A percentile compares a stretch with the other conserved stretches of the same genome.
Conservation (phyloP, 305 asterid genomes). For the Fraxinus ornus region DNA sequence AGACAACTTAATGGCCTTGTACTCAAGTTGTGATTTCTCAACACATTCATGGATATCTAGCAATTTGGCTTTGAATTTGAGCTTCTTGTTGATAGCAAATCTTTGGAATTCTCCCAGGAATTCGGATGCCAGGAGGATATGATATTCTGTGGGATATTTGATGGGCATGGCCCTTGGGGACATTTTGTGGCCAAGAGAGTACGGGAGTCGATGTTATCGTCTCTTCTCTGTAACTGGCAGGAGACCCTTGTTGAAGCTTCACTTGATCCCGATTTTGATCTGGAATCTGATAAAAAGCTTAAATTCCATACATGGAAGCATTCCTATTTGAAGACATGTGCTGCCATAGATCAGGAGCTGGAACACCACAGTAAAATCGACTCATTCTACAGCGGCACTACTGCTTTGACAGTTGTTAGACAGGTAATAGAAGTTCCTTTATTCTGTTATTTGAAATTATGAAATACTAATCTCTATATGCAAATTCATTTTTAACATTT, state of each 20-base stretch:
- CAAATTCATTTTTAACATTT: not conserved
- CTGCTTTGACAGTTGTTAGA: slow-evolving; percentile 76
- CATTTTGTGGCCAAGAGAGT: slow-evolving; percentile 82
- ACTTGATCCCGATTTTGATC: slow-evolving; percentile 42
- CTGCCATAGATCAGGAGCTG: slow-evolving; percentile 76
- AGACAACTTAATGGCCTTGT: too few species aligned
- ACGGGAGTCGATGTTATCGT: slow-evolving; percentile 68
- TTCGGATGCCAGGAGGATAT: slow-evolving; percentile 94
- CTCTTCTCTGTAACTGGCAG: slow-evolving; percentile 79
- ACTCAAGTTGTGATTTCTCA: not conserved
- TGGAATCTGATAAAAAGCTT: slow-evolving; percentile 54
- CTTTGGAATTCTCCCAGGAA: slow-evolving; percentile 39
- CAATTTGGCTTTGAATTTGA: not conserved
- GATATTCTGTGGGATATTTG: slow-evolving; percentile 91
- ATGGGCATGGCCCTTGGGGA: slow-evolving; percentile 97
- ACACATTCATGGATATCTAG: not conserved
- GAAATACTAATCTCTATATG: not conserved
- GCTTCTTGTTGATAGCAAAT: not conserved
- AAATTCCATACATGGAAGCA: slow-evolving; percentile 73
- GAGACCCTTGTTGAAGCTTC: slow-evolving; percentile 63
- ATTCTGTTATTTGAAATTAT: not conserved
- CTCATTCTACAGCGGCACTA: slow-evolving; percentile 79
- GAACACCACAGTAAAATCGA: slow-evolving; percentile 64
- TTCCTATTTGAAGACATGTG: slow-evolving; percentile 76
- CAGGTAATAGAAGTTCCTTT: slow-evolving; percentile 48